These are phyloP conservation scores for Globisporangium viniferum DNA, from an alignment of 352 stramenopile species.

Conservation along the genomic window DNA sequence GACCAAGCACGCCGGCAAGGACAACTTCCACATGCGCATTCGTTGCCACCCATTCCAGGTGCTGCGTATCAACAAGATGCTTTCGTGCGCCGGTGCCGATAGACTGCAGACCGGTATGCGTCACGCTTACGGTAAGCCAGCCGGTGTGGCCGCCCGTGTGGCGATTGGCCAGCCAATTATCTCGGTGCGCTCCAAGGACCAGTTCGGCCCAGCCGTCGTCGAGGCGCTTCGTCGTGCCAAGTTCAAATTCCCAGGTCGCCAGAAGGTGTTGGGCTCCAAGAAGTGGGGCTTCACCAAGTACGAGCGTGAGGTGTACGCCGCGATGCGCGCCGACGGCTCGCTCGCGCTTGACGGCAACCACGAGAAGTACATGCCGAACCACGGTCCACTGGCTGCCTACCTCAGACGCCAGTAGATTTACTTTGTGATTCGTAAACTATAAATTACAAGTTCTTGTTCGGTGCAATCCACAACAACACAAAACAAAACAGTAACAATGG, in stretches of 20 bases:
- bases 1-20: constrained; percentile 97
- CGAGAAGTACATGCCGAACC: constrained; percentile 95
- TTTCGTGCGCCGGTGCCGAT: constrained; percentile 99
- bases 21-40: constrained; percentile 99
- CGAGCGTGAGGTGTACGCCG: constrained; percentile 96
- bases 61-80: constrained; percentile 99
- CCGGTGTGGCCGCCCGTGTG: constrained; percentile 96
- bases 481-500: background rate
- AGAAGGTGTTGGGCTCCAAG: constrained; percentile 99
- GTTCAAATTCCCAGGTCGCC: constrained; percentile 99
- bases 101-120: constrained; percentile 98
- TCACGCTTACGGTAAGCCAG: constrained; percentile 99
- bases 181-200: constrained; percentile 96
- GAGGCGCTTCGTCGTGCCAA: constrained; percentile 99
- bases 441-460: constrained; percentile 17
- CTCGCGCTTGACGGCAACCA: constrained; percentile 96
- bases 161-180: constrained; percentile 99
- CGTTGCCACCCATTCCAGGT: constrained; percentile 99
- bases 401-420: constrained; percentile 11
- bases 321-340: constrained; percentile 93
- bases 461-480: constrained; percentile 14
- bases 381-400: constrained; percentile 71
- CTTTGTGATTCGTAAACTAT: constrained; percentile 11
- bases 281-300: constrained; percentile 99
- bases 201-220: constrained; percentile 90